These are phyloP conservation scores for Fusarium redolens DNA, from an alignment of 2,329 filamentous ascomycete genomes.

Conservation along the genomic window DNA sequence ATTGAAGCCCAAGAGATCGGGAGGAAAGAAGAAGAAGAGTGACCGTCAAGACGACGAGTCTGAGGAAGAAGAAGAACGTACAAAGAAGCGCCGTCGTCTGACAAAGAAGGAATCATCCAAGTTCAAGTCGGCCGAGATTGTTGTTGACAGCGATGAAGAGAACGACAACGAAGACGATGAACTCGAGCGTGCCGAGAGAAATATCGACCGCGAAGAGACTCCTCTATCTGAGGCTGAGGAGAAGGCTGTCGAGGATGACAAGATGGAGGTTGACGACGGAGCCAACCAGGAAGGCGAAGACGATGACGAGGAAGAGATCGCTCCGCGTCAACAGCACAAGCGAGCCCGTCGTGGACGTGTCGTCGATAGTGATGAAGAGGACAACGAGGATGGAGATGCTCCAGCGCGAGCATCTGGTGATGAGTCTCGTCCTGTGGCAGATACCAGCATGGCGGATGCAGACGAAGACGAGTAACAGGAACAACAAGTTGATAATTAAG, in stretches of 20 bases:
- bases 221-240: slow-evolving; percentile 53
- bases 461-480: slow-evolving; percentile 46
- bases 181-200: slow-evolving; percentile 59
- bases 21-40: slow-evolving; percentile 60
- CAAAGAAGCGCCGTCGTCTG: slow-evolving; percentile 72
- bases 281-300: slow-evolving; percentile 55
- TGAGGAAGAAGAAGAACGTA: slow-evolving; percentile 56
- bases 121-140: slow-evolving; percentile 87
- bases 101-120: slow-evolving; percentile 67
- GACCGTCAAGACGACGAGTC: slow-evolving; percentile 58
- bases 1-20: slow-evolving; percentile 58
- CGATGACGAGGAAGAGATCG: slow-evolving; percentile 62
- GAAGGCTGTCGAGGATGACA: slow-evolving; percentile 53
- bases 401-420: slow-evolving; percentile 31
- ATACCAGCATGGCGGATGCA: slow-evolving; percentile 57
- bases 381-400: slow-evolving; percentile 44
- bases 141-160: slow-evolving; percentile 79
- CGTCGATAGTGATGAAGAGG: slow-evolving; percentile 66
- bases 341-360: slow-evolving; percentile 63
- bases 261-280: slow-evolving; percentile 65
- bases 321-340: slow-evolving; percentile 57
- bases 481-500: slow-evolving; percentile 10
- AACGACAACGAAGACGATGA: slow-evolving; percentile 53
- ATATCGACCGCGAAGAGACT: slow-evolving; percentile 52
- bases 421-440: slow-evolving; percentile 45